Conservation (phyloP, 2,329 filamentous ascomycete genomes). For the Penicillium digitatum region DNA sequence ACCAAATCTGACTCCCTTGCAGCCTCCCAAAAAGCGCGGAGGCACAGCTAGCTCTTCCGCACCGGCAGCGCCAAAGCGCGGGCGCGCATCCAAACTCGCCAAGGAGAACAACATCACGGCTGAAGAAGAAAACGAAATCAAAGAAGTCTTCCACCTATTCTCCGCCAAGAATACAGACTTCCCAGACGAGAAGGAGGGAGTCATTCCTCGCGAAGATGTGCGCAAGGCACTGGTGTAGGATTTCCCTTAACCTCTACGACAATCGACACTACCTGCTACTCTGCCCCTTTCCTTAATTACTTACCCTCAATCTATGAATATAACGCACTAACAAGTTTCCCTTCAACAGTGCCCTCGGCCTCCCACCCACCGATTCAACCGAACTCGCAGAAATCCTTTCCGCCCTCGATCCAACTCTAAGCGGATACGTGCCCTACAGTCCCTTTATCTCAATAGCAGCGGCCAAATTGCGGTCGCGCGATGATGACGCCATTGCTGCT, state of each 20-base stretch:
- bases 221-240: slow-evolving; percentile 68
- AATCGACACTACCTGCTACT: background rate
- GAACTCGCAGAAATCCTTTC: slow-evolving; percentile 75
- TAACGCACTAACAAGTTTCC: background rate
- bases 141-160: slow-evolving; percentile 84
- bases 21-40: slow-evolving; percentile 40
- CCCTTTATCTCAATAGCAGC: slow-evolving; percentile 86
- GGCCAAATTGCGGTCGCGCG: slow-evolving; percentile 67
- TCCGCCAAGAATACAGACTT: slow-evolving; percentile 54
- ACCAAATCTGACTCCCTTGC: background rate
- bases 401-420: slow-evolving; percentile 75
- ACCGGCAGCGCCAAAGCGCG: slow-evolving; percentile 33
- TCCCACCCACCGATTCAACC: slow-evolving; percentile 58
- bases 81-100: slow-evolving; percentile 78
- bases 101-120: slow-evolving; percentile 84
- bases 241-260: background rate
- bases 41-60: slow-evolving; percentile 28
- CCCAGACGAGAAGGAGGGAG: slow-evolving; percentile 67
- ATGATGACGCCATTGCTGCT: slow-evolving; percentile 53
- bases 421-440: slow-evolving; percentile 72
- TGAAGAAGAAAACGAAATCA: slow-evolving; percentile 83
- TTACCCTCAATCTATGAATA: background rate
- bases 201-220: slow-evolving; percentile 64
- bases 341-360: slow-evolving; percentile 67
- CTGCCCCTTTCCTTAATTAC: background rate